Conservation (phyloP, 352 stramenopile species). For the Globisporangium splendens region DNA sequence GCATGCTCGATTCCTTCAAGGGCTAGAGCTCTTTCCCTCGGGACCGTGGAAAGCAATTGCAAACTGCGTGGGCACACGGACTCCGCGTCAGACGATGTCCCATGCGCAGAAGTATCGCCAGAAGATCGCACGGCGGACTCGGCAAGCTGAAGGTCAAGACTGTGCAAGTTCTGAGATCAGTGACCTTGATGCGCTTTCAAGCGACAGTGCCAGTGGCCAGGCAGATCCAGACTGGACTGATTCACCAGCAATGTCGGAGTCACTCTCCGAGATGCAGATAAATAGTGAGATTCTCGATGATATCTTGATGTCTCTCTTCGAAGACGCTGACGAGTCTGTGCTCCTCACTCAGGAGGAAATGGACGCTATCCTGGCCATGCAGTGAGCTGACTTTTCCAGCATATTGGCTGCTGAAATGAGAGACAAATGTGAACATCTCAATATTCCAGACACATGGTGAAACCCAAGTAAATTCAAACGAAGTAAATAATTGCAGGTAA, state of each 20-base stretch:
- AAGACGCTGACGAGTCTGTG: background rate
- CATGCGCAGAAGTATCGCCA: conserved; percentile 58
- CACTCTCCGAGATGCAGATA: conserved; percentile 4
- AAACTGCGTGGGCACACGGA: conserved; percentile 36
- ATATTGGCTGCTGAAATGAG: too few species aligned
- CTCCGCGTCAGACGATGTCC: conserved; percentile 48
- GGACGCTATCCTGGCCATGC: background rate
- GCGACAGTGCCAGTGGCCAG: too few species aligned
- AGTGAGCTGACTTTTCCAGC: too few species aligned
- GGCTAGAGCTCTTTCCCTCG: conserved; percentile 40
- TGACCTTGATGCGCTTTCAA: too few species aligned
- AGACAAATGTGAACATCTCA: too few species aligned
- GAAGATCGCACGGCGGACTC: conserved; percentile 29
- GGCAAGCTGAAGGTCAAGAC: too few species aligned
- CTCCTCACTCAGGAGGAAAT: conserved; percentile 2
- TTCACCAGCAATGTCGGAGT: background rate
- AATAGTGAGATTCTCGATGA: conserved; percentile 9
- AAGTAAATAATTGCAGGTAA: too few species aligned
- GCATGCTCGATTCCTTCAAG: conserved; percentile 43
- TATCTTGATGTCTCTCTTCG: conserved; percentile 7
- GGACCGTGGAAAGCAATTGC: conserved; percentile 49
- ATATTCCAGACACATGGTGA: too few species aligned
- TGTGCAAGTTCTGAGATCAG: too few species aligned
- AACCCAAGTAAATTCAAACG: too few species aligned
- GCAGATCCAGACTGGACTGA: too few species aligned